A percentile compares a stretch with the other conserved stretches of the same genome.
Conservation (phyloP, 2,329 filamentous ascomycete species). For the Knufia fluminis region DNA sequence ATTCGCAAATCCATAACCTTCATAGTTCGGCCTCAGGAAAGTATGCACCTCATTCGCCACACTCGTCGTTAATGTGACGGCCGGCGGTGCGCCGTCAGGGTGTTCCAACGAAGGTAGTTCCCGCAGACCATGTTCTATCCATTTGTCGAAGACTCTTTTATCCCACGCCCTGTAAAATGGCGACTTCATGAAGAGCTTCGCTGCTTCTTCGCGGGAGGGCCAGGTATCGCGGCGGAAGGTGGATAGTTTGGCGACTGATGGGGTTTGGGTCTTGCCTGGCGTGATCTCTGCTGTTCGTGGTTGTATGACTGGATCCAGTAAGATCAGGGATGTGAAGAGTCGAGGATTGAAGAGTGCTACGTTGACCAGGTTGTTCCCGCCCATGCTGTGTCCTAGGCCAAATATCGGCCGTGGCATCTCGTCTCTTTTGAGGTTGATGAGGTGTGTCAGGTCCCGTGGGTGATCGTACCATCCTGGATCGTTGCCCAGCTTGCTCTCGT, state of each 20-base stretch:
- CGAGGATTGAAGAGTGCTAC: constrained; percentile 57
- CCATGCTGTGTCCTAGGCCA: constrained; percentile 78
- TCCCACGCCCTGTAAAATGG: constrained; percentile 82
- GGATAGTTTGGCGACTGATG: constrained; percentile 55
- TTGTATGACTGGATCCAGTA: constrained; percentile 53
- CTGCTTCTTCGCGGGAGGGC: constrained; percentile 65
- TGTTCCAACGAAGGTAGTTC: constrained; percentile 51
- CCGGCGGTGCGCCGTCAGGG: constrained; percentile 49
- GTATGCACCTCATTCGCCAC: constrained; percentile 74
- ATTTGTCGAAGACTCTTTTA: constrained; percentile 63
- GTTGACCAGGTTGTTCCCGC: constrained; percentile 52
- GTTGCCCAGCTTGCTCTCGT: constrained; percentile 62
- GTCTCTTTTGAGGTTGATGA: constrained; percentile 27
- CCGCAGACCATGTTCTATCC: constrained; percentile 65
- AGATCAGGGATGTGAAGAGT: constrained; percentile 59
- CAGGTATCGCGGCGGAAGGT: constrained; percentile 69
- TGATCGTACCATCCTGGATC: constrained; percentile 75
- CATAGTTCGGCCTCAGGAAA: constrained; percentile 42
- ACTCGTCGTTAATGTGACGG: constrained; percentile 63
- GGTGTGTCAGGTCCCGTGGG: constrained; percentile 63
- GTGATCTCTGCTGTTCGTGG: constrained; percentile 11
- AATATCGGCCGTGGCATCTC: constrained; percentile 53
- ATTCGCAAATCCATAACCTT: constrained; percentile 46
- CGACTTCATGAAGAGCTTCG: constrained; percentile 55
- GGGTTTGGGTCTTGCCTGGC: constrained; percentile 15